phyloP scores from a whole-genome alignment of 768 basidiomycete genomes.

The Suillus variegatus region DNA sequence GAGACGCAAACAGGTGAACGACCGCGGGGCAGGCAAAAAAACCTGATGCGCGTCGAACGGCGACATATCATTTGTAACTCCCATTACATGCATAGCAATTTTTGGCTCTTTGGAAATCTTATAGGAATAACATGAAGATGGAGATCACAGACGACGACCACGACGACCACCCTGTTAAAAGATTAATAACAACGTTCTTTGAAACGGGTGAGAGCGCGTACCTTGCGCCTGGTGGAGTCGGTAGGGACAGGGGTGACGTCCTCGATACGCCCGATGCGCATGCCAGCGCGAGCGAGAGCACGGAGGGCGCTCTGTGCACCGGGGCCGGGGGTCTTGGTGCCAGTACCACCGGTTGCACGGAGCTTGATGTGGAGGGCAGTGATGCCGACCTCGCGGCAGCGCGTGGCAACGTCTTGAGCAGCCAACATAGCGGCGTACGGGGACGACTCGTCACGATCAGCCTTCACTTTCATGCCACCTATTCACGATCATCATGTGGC shows the following conservation, averaged over 20 bases:
- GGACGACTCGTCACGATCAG: slow-evolving; percentile 98
- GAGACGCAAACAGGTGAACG: slow-evolving; percentile 34
- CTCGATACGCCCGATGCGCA: slow-evolving; percentile 98
- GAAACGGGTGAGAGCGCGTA: slow-evolving; percentile 33
- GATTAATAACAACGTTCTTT: slow-evolving; percentile 9
- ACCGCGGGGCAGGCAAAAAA: slow-evolving; percentile 77
- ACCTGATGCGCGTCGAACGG: slow-evolving; percentile 86
- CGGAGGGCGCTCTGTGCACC: slow-evolving; percentile 98
- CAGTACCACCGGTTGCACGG: slow-evolving; percentile 96
- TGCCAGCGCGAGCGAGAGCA: slow-evolving; percentile 96
- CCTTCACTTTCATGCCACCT: slow-evolving; percentile 99
- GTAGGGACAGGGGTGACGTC: slow-evolving; percentile 98
- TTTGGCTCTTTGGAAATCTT: slow-evolving; percentile 19
- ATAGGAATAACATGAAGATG: slow-evolving; percentile 13
- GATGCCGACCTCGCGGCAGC: slow-evolving; percentile 98
- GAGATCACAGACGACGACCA: slow-evolving; percentile 86
- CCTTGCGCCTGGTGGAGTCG: slow-evolving; percentile 97
- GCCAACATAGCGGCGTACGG: slow-evolving; percentile 98
- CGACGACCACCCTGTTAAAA: slow-evolving; percentile 88
- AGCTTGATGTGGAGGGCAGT: slow-evolving; percentile 99
- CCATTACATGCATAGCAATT: slow-evolving; percentile 35
- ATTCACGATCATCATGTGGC: not conserved
- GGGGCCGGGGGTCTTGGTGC: slow-evolving; percentile 98
- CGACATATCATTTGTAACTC: slow-evolving; percentile 61
- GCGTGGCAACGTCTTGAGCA: slow-evolving; percentile 92